These are phyloP conservation scores for Laburnicola sp. DNA, from an alignment of 2,329 filamentous ascomycete genomes.

Conservation along the genomic window DNA sequence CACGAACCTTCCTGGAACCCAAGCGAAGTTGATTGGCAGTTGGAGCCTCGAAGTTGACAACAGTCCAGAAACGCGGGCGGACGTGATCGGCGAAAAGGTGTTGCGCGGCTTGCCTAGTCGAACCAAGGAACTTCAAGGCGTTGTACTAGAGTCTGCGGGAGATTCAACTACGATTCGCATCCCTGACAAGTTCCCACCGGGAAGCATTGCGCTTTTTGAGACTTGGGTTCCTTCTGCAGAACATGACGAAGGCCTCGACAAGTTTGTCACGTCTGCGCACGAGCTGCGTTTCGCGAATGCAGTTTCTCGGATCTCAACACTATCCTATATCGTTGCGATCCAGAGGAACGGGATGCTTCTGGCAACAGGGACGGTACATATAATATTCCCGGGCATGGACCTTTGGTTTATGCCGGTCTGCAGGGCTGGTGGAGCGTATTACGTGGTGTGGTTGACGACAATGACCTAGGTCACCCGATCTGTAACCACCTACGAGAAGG, in stretches of 20 bases:
- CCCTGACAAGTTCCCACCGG: conserved; percentile 82
- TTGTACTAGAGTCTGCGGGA: conserved; percentile 71
- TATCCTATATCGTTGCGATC: conserved; percentile 85
- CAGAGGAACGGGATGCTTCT: conserved; percentile 81
- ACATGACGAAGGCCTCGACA: conserved; percentile 80
- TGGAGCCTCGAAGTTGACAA: conserved; percentile 91
- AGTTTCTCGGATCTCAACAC: conserved; percentile 86
- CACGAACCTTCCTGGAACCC: conserved; percentile 79
- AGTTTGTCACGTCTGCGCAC: conserved; percentile 79
- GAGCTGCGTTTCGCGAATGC: conserved; percentile 74
- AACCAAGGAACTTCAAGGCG: conserved; percentile 72
- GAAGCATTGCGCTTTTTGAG: conserved; percentile 92
- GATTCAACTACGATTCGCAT: conserved; percentile 79
- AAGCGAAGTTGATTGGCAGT: conserved; percentile 81
- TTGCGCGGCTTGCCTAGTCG: conserved; percentile 83
- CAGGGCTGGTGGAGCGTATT: conserved; percentile 98
- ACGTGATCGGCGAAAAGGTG: conserved; percentile 68
- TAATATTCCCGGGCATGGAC: conserved; percentile 78
- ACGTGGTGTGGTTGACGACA: conserved; percentile 79
- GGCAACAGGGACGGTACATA: conserved; percentile 84
- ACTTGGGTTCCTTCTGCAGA: conserved; percentile 92
- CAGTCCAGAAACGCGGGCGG: conserved; percentile 68
- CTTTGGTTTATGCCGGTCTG: conserved; percentile 91
- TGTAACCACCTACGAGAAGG: conserved; percentile 92
- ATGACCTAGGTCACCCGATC: conserved; percentile 88